Percentiles rank a stretch among this genome's conserved stretches.
Conservation (phyloP, 768 basidiomycete species). For the Galerina sulciceps region DNA sequence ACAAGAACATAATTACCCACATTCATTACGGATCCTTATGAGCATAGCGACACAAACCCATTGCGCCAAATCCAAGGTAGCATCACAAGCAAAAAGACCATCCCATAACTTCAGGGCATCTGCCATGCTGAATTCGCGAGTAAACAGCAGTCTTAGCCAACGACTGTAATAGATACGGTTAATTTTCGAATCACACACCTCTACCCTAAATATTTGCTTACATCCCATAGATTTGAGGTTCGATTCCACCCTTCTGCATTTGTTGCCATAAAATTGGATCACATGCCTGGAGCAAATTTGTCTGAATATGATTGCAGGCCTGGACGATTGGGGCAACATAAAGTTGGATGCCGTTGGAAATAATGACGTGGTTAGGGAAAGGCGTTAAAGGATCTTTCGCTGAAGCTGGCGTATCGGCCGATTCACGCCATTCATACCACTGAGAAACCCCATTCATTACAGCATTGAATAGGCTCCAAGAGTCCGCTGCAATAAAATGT, state of each 20-base stretch:
- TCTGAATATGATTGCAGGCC: slow-evolving; percentile 82
- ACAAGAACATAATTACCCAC: slow-evolving; percentile 49
- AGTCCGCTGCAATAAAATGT: slow-evolving; percentile 81
- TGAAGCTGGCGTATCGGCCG: slow-evolving; percentile 20
- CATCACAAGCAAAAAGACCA: slow-evolving; percentile 88
- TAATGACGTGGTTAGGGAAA: slow-evolving; percentile 48
- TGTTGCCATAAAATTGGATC: slow-evolving; percentile 81
- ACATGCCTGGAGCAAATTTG: slow-evolving; percentile 67
- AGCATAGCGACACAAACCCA: slow-evolving; percentile 97
- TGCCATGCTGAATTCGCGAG: slow-evolving; percentile 83
- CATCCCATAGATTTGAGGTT: slow-evolving; percentile 98
- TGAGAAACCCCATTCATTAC: slow-evolving; percentile 81
- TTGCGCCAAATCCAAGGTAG: slow-evolving; percentile 74
- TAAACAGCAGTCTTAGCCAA: slow-evolving; percentile 93
- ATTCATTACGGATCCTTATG: slow-evolving; percentile 86
- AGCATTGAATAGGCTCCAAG: slow-evolving; percentile 80
- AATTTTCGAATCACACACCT: slow-evolving; percentile 1
- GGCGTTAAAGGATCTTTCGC: slow-evolving; percentile 29
- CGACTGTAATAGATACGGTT: slow-evolving; percentile 54
- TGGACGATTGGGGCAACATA: slow-evolving; percentile 86
- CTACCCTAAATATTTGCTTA: slow-evolving; percentile 45
- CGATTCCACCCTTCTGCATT: slow-evolving; percentile 81
- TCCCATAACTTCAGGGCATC: slow-evolving; percentile 95
- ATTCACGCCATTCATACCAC: slow-evolving; percentile 79
- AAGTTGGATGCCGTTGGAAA: slow-evolving; percentile 56